A percentile compares a stretch with the other conserved stretches of the same genome.
phyloP scores from a whole-genome alignment of 768 basidiomycete species.

The Termitomyces sp. region DNA sequence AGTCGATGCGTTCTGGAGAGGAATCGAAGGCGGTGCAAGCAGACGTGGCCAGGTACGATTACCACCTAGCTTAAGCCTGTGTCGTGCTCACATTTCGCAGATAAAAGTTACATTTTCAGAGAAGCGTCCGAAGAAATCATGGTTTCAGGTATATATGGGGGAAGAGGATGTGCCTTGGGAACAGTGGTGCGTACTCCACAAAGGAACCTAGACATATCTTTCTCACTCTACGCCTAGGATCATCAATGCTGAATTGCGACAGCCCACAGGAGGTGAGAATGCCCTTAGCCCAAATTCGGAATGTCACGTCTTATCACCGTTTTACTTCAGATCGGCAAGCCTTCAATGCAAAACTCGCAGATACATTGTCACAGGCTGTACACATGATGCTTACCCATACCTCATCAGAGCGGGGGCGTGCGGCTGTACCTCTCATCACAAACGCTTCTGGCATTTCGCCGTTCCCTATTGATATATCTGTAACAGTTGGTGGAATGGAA shows the following conservation, averaged over 20 bases:
- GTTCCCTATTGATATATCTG: constrained; percentile 71
- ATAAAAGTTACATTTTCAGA: constrained; percentile 76
- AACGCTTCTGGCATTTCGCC: constrained; percentile 75
- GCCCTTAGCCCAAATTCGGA: not conserved
- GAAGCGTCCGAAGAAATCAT: constrained; percentile 72
- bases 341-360: constrained; percentile 57
- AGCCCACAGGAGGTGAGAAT: constrained; percentile 68
- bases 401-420: constrained; percentile 73
- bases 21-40: constrained; percentile 57
- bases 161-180: constrained; percentile 90
- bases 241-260: constrained; percentile 77
- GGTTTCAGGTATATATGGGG: constrained; percentile 69
- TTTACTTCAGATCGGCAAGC: constrained; percentile 38
- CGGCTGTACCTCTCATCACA: constrained; percentile 78
- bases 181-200: constrained; percentile 55
- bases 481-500: constrained; percentile 68
- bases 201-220: not conserved
- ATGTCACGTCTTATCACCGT: not conserved
- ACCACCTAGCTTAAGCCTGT: not conserved
- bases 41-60: constrained; percentile 66
- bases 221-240: constrained; percentile 44
- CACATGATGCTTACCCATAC: constrained; percentile 74
- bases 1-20: constrained; percentile 78
- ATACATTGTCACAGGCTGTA: constrained; percentile 64
- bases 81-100: constrained; percentile 30